Evolutionary conservation across 2,329 filamentous ascomycete genomes (phyloP), one percentile per base, ranked within the genome.

Genomic region (Arthroderma sp.): DNA sequence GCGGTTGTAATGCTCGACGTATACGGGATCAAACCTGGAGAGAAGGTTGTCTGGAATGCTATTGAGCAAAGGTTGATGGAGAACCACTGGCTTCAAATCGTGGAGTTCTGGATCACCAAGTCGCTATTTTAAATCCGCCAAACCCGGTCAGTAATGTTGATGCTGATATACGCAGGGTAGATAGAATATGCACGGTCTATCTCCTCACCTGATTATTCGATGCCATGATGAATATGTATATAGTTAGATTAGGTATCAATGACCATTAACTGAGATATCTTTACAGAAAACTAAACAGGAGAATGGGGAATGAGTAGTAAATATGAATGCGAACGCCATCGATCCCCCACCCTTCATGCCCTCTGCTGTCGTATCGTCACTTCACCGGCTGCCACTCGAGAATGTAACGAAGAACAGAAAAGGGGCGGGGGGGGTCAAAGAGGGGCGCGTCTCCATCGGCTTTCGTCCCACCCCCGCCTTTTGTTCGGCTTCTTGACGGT

Each of bases 1-100:
- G 45, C 61, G 62, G 46, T 66, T 62, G 52, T 67, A 65, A 53
- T 67, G 57, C 40, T 64, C 57, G 28, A 66, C 56, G 42, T 65
- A 69, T 33, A 58, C 52, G 2, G 64, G 61, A 36, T 69, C 66
- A 47, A 65, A 67, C 4, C 60, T 57, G 11, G 57, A 49, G 4
- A 61, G 46, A 29, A 68, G 55, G 38, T 64, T 51, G 2, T 50
- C 46, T 4, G 65, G 63, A 6, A 68, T 68, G 52, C 58, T 62
- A 44, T 69, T 68, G 42, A 66, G 56, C 10, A 63, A 57, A n/a
- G 64, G 64, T 40, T 66, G 61, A 5, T 43, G 27, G 33, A 57
- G 46, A 5, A 47, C 42, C n/a, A 38, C 51, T 15, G 53, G 53
- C 37, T 48, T 52, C 29, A 58, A 53, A 6, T 51, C 47, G 43